phyloP scores from a whole-genome alignment of 75 land plant genomes.

The Sequoiadendron giganteum region DNA sequence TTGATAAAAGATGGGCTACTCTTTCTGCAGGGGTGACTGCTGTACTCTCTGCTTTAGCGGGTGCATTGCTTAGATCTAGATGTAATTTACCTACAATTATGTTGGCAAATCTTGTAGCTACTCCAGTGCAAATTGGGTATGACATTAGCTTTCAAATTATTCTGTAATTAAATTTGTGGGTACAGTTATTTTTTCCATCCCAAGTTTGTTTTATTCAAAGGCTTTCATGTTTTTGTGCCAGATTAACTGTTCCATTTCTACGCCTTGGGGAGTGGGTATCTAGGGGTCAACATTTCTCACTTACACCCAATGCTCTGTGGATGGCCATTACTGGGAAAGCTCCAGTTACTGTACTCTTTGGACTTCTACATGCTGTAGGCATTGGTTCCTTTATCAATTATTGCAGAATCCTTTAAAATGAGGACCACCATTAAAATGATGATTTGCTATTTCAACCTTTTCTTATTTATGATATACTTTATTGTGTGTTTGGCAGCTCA shows the following conservation, averaged over 20 bases:
- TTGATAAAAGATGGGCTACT: neutral
- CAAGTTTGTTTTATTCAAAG: neutral
- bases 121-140: slow-evolving; percentile 87
- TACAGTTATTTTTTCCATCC: neutral
- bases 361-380: slow-evolving; percentile 71
- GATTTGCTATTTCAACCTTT: neutral
- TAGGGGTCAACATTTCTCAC: slow-evolving; percentile 64
- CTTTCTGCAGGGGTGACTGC: slow-evolving; percentile 67
- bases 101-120: slow-evolving; percentile 89
- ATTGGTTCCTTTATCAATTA: neutral
- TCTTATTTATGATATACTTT: neutral
- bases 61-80: slow-evolving; percentile 55
- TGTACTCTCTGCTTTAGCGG: slow-evolving; percentile 72
- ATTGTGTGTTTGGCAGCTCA: slow-evolving; percentile 41
- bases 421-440: neutral
- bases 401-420: neutral
- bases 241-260: slow-evolving; percentile 81
- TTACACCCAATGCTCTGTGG: slow-evolving; percentile 77
- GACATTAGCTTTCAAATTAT: neutral
- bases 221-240: slow-evolving; percentile 12
- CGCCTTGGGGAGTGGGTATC: slow-evolving; percentile 75
- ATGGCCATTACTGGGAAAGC: slow-evolving; percentile 82
- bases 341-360: slow-evolving; percentile 57
- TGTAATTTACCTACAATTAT: slow-evolving; percentile 83
- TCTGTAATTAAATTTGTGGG: neutral